Evolutionary conservation across 2,329 filamentous ascomycete genomes (phyloP).

Genomic region (Orbilia oligospora): DNA sequence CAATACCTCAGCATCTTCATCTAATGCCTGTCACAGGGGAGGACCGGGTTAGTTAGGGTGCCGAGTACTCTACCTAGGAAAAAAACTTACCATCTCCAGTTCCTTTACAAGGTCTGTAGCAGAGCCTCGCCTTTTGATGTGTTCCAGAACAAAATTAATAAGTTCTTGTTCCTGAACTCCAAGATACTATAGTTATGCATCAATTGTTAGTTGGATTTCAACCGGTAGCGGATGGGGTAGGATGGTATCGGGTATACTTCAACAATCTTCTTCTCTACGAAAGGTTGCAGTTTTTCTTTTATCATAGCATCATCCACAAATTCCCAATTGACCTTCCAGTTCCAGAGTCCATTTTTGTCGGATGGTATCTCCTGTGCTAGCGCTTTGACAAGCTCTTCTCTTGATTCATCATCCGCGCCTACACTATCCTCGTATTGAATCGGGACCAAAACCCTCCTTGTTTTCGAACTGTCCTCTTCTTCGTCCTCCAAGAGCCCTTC

Average conservation of each 20-base stretch:
- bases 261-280: slow-evolving; percentile 98
- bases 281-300: slow-evolving; percentile 88
- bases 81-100: slow-evolving; percentile 79
- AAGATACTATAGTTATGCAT: slow-evolving; percentile 73
- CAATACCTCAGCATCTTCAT: slow-evolving; percentile 92
- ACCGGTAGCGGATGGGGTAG: not conserved
- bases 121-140: slow-evolving; percentile 80
- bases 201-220: not conserved
- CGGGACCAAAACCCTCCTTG: slow-evolving; percentile 82
- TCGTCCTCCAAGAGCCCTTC: slow-evolving; percentile 96
- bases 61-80: not conserved
- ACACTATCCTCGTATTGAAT: slow-evolving; percentile 83
- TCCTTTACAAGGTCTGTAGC: slow-evolving; percentile 88
- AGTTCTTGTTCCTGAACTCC: slow-evolving; percentile 97
- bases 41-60: slow-evolving; percentile 9
- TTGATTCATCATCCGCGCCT: slow-evolving; percentile 85
- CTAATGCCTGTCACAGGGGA: slow-evolving; percentile 76
- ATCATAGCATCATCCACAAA: slow-evolving; percentile 86
- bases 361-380: slow-evolving; percentile 91
- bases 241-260: slow-evolving; percentile 69
- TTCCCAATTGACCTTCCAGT: slow-evolving; percentile 94
- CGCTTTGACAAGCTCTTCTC: slow-evolving; percentile 80
- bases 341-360: slow-evolving; percentile 87
- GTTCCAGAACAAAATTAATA: slow-evolving; percentile 91
- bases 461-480: slow-evolving; percentile 80